phyloP scores from a whole-genome alignment of 805 yeast species.

The Myxozyma geophila region DNA sequence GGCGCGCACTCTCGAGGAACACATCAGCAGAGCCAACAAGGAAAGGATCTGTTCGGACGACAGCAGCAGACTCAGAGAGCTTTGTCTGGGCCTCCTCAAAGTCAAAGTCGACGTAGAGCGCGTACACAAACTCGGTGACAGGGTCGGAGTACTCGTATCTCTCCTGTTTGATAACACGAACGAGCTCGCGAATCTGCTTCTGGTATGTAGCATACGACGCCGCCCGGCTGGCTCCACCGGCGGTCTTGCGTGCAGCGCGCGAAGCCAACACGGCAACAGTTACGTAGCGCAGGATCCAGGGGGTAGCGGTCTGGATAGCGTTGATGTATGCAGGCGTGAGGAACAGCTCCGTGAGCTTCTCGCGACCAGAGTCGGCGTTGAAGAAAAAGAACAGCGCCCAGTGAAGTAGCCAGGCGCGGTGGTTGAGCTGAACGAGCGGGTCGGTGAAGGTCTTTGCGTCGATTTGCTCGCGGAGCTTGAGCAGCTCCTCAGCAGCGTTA shows the following conservation, averaged over 20 bases:
- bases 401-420: slow-evolving; percentile 71
- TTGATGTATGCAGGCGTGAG: slow-evolving; percentile 64
- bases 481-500: slow-evolving; percentile 58
- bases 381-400: slow-evolving; percentile 70
- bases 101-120: slow-evolving; percentile 62
- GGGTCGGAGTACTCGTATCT: slow-evolving; percentile 69
- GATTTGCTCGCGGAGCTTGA: slow-evolving; percentile 59
- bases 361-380: slow-evolving; percentile 57
- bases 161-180: slow-evolving; percentile 63
- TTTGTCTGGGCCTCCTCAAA: slow-evolving; percentile 57
- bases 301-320: slow-evolving; percentile 71
- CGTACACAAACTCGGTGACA: slow-evolving; percentile 59
- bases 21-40: slow-evolving; percentile 50
- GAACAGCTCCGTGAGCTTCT: slow-evolving; percentile 60
- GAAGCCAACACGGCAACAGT: slow-evolving; percentile 61
- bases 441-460: slow-evolving; percentile 58
- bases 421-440: slow-evolving; percentile 62
- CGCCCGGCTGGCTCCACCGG: slow-evolving; percentile 39
- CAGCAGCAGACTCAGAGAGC: slow-evolving; percentile 53
- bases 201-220: slow-evolving; percentile 47
- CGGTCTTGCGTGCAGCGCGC: slow-evolving; percentile 37
- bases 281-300: slow-evolving; percentile 70
- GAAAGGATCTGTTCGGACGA: slow-evolving; percentile 63
- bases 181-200: slow-evolving; percentile 61
- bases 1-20: slow-evolving; percentile 55